Conservation (phyloP, 139 green algal genomes). For the Auxenochlorella protothecoides region DNA sequence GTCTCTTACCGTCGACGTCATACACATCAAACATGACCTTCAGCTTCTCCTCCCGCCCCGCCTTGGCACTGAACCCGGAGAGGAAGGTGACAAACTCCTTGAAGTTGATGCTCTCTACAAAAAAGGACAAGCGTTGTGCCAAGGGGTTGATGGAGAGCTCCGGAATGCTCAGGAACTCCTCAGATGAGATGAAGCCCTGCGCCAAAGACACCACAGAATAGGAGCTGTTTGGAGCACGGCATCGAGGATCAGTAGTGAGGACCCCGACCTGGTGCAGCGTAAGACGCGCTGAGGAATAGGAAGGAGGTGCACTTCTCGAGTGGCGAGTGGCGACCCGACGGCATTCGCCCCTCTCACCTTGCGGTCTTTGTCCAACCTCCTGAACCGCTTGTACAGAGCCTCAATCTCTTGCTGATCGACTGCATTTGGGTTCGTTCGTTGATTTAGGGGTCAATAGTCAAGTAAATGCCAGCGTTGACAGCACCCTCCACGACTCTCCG, state of each 20-base stretch:
- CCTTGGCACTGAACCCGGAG: neutral
- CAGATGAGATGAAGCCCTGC: conserved; percentile 74
- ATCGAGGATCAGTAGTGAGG: too few species aligned
- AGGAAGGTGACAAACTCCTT: conserved; percentile 61
- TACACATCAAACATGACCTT: conserved; percentile 74
- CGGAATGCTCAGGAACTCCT: conserved; percentile 84
- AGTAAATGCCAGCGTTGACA: neutral
- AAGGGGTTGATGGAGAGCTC: conserved; percentile 95
- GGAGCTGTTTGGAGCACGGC: neutral
- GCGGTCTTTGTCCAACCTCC: conserved; percentile 66
- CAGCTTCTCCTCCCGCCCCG: conserved; percentile 38
- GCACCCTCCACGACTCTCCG: neutral
- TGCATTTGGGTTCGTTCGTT: conserved; percentile 15
- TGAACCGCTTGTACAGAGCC: conserved; percentile 80
- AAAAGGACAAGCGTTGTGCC: conserved; percentile 53
- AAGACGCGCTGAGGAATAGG: too few species aligned
- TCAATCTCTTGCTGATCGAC: conserved; percentile 78
- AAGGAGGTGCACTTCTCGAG: too few species aligned
- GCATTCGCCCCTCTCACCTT: conserved; percentile 37
- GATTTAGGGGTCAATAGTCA: neutral
- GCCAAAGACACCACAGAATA: neutral
- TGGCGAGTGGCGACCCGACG: too few species aligned
- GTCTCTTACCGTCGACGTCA: conserved; percentile 38
- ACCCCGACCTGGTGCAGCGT: too few species aligned
- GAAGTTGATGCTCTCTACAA: conserved; percentile 88